Base-by-base conservation (phyloP, 495 filamentous ascomycete species). In the Aspergillus funiculosus region DNA sequence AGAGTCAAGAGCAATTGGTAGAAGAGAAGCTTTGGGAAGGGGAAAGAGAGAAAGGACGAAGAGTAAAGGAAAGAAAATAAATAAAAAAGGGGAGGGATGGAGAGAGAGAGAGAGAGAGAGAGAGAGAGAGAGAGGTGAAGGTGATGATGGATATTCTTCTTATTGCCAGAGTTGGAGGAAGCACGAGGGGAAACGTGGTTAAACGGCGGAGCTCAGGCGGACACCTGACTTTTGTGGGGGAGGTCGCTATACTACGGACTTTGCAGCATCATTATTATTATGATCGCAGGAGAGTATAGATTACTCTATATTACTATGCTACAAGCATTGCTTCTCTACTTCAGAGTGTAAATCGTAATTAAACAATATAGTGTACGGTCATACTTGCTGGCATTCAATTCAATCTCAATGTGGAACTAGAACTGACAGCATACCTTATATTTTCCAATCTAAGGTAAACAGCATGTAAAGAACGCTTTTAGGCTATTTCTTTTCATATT, bases 171-270 rank as follows among this genome's bases (percentile, higher is more conserved):
- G 24, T 28, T 39, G 43, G 35, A 38, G 43, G 26, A 34, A 43
- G 38, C 39, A 41, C 22, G 29, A 50, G 42, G 35, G 35, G 52
- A 46, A 52, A 51, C 39, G 51, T 51, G 55, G 51, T 52, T 54
- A 36, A 43, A 56, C 44, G 39, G 40, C 43, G 42, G 35, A 43
- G 47, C 41, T 37, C 22, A 47, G 42, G 36, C 45, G 47, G 32
- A 52, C 54, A 53, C 50, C 50, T 46, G 50, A 47, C 50, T 53
- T 51, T 44, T 48, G 52, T 50, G 41, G 54, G 54, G 51, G 39
- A 46, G 24, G 6, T 30, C 8, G 2, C 36, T 39, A 8, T 28
- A 9, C 8, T 9, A 28, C 26, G 8, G 26, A n/a, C 8, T 28
- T 34, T 13, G 31, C 11, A 13, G 11, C 1, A 34, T 34, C 31